Base-by-base conservation (phyloP, 495 filamentous ascomycete genomes). In the Penicillium canariense region DNA sequence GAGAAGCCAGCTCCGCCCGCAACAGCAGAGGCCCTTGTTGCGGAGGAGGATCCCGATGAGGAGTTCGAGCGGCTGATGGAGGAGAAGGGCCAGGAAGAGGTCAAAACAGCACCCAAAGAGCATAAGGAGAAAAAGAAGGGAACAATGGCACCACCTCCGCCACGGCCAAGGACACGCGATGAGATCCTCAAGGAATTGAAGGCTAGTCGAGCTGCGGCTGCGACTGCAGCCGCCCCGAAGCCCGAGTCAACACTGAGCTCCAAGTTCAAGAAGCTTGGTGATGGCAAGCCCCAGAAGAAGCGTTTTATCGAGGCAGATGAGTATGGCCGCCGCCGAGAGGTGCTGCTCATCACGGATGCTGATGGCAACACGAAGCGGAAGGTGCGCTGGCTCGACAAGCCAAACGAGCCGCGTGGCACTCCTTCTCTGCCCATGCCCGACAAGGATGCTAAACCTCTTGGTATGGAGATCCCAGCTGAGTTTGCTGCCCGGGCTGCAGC, bases 351-450 rank as follows among this genome's bases (percentile, higher is more conserved):
- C 14, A 83, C 89, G 7, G 91, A 96, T 65, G 87, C 88, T 39
- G 81, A 96, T 55, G 95, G 94, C 8, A 87, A 91, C 40, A 87
- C 89, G 54, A 94, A 95, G 68, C 81, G 89, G 55, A 97, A 96
- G 70, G 81, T 93, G 15, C 60, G 73, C 14, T 77, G 74, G 74
- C 55, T 77, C 25, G 74, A 79, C 53, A 71, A 71, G 77, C 63
- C 68, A 2, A 70, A 75, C 27, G 59, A 67, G 30, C 63, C 77
- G 40, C 75, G 70, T 57, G 70, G 62, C 12, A 27, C 63, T 35
- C 25, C 46, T 17, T 38, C 51, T 11, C 70, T 87, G 23, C 75
- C 89, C 58, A 81, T 86, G 68, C 84, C 87, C 5, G 84, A 84
- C 49, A 84, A 85, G 56, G 77, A 78, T 57, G 77, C 75, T 3